Base-by-base conservation (phyloP, 129 eudicot genomes). In the Arctium minus region DNA sequence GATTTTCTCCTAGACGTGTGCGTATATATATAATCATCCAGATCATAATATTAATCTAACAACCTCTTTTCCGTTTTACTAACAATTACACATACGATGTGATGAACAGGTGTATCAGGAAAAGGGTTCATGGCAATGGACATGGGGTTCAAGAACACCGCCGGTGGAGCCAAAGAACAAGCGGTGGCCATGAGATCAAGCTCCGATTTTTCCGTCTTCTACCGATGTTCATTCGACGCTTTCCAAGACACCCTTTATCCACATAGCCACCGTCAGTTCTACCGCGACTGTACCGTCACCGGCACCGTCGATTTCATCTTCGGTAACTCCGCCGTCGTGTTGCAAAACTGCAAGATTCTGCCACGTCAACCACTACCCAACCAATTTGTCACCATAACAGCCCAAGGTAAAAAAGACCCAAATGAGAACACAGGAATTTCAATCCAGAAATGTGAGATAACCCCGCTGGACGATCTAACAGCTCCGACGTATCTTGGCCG, bases 241-340 rank as follows among this genome's bases (percentile, higher is more conserved):
- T 93, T 82, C 42, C 97, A 91, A 75, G 97, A 93, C 90, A 93
- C 97, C 1, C 94, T 93, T 67, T 93, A 93, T 72, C 82, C 89
- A 7, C 90, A 91, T 82, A 86, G 91, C 60, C 79, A 89, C 70
- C 96, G 97, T 17, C 97, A 93, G 76, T 91, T 93, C 71, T 93
- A 91, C 85, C 90, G 88, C 1, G 92, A 91, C 1, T 91, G 97
- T 62, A 87, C 75, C 81, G 76, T 93, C 33, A 85, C 86, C 11
- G 97, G 97, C 27, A 93, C 97, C 4, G 78, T 93, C 35, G 96
- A 93, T 82, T 93, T 93, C 88, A 93, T 93, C 29, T 93, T 93
- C 32, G 97, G 97, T 12, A 87, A 88, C 67, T 83, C 96, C 1
- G 91, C 96, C 0, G 97, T 87, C 2, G 94, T 93, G 6, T 78